These are phyloP conservation scores for Pseudozyma hubeiensis DNA, from an alignment of 1,284 basidiomycete genomes.

Conservation along the genomic window DNA sequence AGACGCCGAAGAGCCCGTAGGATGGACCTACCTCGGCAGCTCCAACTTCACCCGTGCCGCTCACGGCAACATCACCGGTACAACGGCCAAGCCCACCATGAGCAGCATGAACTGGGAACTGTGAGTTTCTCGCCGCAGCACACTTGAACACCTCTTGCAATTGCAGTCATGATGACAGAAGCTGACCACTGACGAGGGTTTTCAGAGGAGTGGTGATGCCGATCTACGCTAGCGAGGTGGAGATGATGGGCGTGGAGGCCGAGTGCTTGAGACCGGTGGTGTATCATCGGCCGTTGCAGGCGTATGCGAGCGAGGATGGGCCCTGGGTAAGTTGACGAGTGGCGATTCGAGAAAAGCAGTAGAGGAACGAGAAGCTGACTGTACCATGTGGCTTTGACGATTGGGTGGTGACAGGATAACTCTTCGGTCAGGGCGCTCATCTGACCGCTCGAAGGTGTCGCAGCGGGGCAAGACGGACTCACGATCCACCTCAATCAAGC, in stretches of 20 bases:
- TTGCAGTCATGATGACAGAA: neutral
- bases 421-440: slow-evolving; percentile 4
- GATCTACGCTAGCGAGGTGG: slow-evolving; percentile 39
- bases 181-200: neutral
- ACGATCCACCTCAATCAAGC: no score
- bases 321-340: slow-evolving; percentile 54
- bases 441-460: neutral
- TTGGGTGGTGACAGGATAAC: slow-evolving; percentile 9
- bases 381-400: neutral
- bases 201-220: slow-evolving; percentile 56
- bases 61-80: slow-evolving; percentile 62
- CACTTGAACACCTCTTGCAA: no score
- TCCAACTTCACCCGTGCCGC: slow-evolving; percentile 66
- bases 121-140: slow-evolving; percentile 15
- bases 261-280: slow-evolving; percentile 41
- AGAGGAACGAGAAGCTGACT: neutral
- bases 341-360: neutral
- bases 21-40: slow-evolving; percentile 63
- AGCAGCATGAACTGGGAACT: slow-evolving; percentile 63
- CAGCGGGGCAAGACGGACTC: no score
- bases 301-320: slow-evolving; percentile 37
- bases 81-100: slow-evolving; percentile 25
- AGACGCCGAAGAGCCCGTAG: slow-evolving; percentile 24
- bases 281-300: slow-evolving; percentile 50
- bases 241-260: slow-evolving; percentile 30